Conservation (phyloP, 2,329 filamentous ascomycete genomes). For the Elsinoe necatrix region DNA sequence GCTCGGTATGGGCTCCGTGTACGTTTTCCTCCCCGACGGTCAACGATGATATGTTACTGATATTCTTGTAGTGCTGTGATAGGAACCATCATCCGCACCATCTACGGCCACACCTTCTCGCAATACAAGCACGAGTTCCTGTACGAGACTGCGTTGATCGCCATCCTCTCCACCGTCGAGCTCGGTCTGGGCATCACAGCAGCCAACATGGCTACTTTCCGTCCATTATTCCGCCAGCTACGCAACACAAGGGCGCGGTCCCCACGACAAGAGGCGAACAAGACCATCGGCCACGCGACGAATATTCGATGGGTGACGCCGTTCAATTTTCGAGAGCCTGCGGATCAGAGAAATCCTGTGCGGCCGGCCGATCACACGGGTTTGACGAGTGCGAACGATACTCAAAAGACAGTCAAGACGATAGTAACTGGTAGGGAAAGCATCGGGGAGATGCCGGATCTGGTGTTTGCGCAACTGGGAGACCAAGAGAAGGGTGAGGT, state of each 20-base stretch:
- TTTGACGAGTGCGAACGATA: neutral
- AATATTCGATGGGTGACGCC: constrained; percentile 5
- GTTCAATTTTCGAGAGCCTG: neutral
- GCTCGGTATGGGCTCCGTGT: constrained; percentile 32
- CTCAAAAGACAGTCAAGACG: neutral
- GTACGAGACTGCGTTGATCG: constrained; percentile 36
- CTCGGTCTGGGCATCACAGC: constrained; percentile 32
- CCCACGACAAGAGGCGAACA: neutral
- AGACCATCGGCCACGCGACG: neutral
- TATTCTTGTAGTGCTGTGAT: constrained; percentile 38
- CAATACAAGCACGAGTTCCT: constrained; percentile 35
- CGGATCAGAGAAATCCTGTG: neutral
- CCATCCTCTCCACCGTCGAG: constrained; percentile 29
- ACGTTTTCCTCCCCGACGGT: constrained; percentile 20
- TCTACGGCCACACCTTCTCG: constrained; percentile 33
- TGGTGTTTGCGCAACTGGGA: neutral
- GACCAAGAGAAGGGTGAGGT: neutral
- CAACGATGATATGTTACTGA: no score
- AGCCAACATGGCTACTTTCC: constrained; percentile 42
- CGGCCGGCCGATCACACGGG: neutral
- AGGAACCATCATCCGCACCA: constrained; percentile 41
- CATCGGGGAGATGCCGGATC: constrained; percentile 1
- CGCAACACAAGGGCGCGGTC: neutral
- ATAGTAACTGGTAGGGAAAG: constrained; percentile 4
- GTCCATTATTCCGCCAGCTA: constrained; percentile 31